Percentiles rank a stretch among this genome's conserved stretches.
These are phyloP conservation scores for Aspergillus carbonarius DNA, from an alignment of 2,329 filamentous ascomycete species.

Conservation along the genomic window DNA sequence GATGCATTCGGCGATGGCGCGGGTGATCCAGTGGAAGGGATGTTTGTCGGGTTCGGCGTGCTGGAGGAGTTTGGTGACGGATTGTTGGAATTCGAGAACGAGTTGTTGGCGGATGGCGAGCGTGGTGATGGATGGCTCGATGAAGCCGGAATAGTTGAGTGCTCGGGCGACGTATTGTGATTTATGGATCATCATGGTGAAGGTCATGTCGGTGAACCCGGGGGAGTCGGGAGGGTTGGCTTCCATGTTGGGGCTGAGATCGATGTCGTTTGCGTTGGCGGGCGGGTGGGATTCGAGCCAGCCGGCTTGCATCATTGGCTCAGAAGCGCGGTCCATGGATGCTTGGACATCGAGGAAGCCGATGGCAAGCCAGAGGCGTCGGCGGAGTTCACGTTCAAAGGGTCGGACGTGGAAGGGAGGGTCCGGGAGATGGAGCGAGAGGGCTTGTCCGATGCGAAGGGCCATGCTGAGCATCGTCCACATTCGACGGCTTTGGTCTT, in stretches of 20 bases:
- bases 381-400: slow-evolving; percentile 33
- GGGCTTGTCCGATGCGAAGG: slow-evolving; percentile 32
- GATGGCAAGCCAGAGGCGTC: slow-evolving; percentile 32
- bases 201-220: slow-evolving; percentile 31
- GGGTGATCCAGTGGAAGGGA: slow-evolving; percentile 28
- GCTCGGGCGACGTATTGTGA: slow-evolving; percentile 23
- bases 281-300: slow-evolving; percentile 30
- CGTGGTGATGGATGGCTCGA: slow-evolving; percentile 21
- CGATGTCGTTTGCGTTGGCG: slow-evolving; percentile 31
- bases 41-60: slow-evolving; percentile 21
- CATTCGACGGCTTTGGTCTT: slow-evolving; percentile 33
- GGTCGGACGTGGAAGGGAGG: slow-evolving; percentile 30
- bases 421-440: slow-evolving; percentile 29
- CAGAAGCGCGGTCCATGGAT: slow-evolving; percentile 31
- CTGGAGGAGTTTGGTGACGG: slow-evolving; percentile 19
- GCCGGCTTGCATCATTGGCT: slow-evolving; percentile 34
- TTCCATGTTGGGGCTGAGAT: slow-evolving; percentile 27
- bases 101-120: slow-evolving; percentile 27
- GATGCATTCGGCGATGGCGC: slow-evolving; percentile 21
- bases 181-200: slow-evolving; percentile 23
- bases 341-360: slow-evolving; percentile 31
- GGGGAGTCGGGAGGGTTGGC: slow-evolving; percentile 8
- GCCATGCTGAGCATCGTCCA: slow-evolving; percentile 37
- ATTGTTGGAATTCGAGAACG: slow-evolving; percentile 27
- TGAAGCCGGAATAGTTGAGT: slow-evolving; percentile 27